Evolutionary conservation across 2,329 filamentous ascomycete species (phyloP), one percentile per base, ranked within the genome.

Genomic region (Talaromyces piceae): DNA sequence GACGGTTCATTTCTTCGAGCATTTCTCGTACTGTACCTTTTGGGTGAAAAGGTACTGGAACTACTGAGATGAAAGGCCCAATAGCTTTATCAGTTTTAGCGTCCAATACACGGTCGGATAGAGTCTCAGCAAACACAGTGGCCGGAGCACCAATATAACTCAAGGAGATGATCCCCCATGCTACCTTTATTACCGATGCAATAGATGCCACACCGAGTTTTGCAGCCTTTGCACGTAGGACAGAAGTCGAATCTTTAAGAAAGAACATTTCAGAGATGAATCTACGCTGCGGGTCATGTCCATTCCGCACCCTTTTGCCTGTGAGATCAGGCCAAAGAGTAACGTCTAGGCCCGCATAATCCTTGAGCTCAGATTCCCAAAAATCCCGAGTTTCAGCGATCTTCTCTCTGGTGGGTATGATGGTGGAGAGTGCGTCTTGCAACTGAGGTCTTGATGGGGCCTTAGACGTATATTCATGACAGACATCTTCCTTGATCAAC

Each of bases 41-140:
- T 2, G 57, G 54, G n/a, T 57, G 43, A 51, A 67, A 67, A 3
- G 66, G 66, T 26, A 67, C 58, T 13, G 66, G 65, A 1, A 68
- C 56, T 13, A 67, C 65, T 4, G 62, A 64, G 13, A 67, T 60
- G 6, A 68, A 53, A 3, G 66, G 66, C 0, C 64, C 66, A 31
- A 68, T 54, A 4, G 59, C 57, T 20, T 59, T 57, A 43, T 62
- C 61, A 16, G 68, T 54, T 7, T 55, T 48, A 8, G 59, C 45
- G 20, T 63, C 57, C 16, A 67, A 50, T 8, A 64, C 57, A 28
- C 66, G 62, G 20, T 61, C 61, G 7, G 65, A 68, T 13, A 63
- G 56, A 3, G 64, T 67, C 53, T 68, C 65, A 8, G 58, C 65
- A 33, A 67, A 64, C 2, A 67, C 61, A 12, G 58, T 56, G 12